A percentile compares a stretch with the other conserved stretches of the same genome.
phyloP scores from a whole-genome alignment of 805 yeast genomes.

The Starmerella powellii region DNA sequence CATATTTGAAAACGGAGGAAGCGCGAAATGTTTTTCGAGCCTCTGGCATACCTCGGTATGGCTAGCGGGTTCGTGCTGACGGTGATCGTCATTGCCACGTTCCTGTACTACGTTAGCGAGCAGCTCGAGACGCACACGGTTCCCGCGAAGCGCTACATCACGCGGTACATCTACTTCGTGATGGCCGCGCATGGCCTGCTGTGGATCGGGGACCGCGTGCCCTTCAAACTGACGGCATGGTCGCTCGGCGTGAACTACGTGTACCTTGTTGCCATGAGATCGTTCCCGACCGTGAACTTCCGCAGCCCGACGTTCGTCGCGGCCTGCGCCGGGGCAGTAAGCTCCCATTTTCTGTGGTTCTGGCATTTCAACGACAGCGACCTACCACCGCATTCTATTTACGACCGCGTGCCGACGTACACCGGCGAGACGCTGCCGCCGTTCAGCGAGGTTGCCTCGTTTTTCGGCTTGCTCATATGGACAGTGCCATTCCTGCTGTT shows the following conservation, averaged over 20 bases:
- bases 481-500: conserved; percentile 84
- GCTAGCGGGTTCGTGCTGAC: conserved; percentile 49
- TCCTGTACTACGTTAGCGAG: conserved; percentile 81
- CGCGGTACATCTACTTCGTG: conserved; percentile 50
- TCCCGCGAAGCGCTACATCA: conserved; percentile 60
- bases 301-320: conserved; percentile 57
- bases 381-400: conserved; percentile 44
- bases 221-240: conserved; percentile 52
- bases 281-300: conserved; percentile 74
- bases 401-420: conserved; percentile 40
- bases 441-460: conserved; percentile 85
- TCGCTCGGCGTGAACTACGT: conserved; percentile 59
- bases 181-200: conserved; percentile 45
- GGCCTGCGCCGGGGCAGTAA: conserved; percentile 58
- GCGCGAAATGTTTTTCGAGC: conserved; percentile 41
- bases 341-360: conserved; percentile 86
- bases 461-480: conserved; percentile 91
- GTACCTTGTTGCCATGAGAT: conserved; percentile 63
- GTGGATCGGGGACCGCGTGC: conserved; percentile 66
- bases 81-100: conserved; percentile 66
- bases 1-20: no score
- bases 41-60: conserved; percentile 50
- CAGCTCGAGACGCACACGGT: conserved; percentile 87
- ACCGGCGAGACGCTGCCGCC: conserved; percentile 60
- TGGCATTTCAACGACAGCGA: conserved; percentile 57